These are phyloP conservation scores for Arbutus unedo DNA, from an alignment of 148 eudicot species.

Conservation along the genomic window DNA sequence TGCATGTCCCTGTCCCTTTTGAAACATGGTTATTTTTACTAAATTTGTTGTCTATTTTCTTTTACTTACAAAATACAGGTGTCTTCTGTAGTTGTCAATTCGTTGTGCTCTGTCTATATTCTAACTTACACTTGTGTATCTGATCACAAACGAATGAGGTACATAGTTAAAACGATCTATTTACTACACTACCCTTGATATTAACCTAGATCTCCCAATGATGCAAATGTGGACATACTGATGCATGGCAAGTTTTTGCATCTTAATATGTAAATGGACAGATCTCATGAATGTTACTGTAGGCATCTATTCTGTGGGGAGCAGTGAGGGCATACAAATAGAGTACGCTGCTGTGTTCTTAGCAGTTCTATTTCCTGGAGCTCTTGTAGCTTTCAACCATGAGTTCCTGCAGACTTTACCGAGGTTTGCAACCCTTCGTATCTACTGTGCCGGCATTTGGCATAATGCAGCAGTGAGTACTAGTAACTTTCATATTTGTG, in stretches of 20 bases:
- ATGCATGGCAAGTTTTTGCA: slow-evolving; percentile 10
- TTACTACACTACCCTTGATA: not conserved
- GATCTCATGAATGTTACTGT: slow-evolving; percentile 39
- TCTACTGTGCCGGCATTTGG: slow-evolving; percentile 98
- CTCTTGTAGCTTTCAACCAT: slow-evolving; percentile 76
- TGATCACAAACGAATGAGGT: not conserved
- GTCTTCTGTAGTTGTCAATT: not conserved
- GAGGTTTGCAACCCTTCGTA: slow-evolving; percentile 60
- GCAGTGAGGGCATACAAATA: slow-evolving; percentile 90
- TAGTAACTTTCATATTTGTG: not conserved
- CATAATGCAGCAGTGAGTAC: slow-evolving; percentile 87
- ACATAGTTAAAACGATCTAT: not conserved
- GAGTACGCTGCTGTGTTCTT: slow-evolving; percentile 81
- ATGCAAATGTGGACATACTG: slow-evolving; percentile 10
- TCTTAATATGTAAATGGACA: slow-evolving; percentile 8
- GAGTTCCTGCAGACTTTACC: slow-evolving; percentile 62
- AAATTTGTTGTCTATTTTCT: not conserved
- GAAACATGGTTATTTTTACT: not conserved
- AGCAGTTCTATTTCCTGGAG: slow-evolving; percentile 90
- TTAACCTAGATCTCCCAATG: not conserved
- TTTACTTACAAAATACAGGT: not conserved
- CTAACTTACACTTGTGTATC: not conserved
- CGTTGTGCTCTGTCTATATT: not conserved
- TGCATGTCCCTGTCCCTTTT: not conserved
- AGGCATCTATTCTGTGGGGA: slow-evolving; percentile 32